Evolutionary conservation across 2,329 filamentous ascomycete genomes (phyloP), one percentile per base, ranked within the genome.

Genomic region (Paecilomyces sp.): DNA sequence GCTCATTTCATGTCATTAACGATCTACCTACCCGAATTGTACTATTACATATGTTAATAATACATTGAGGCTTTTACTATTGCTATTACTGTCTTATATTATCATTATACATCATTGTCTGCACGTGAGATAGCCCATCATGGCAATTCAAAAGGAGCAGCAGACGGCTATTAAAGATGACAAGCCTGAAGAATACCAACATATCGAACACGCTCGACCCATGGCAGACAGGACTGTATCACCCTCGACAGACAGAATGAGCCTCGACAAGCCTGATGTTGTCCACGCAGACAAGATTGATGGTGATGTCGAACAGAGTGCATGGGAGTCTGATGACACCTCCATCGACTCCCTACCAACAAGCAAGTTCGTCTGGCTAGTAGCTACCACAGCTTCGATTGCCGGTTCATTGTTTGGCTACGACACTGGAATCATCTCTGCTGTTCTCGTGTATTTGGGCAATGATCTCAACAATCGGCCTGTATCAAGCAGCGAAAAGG

Each of bases 401-500:
- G 41, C 41, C 3, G 41, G 41, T 1, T 47, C 41, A 3, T 18
- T 47, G 5, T 47, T 47, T 47, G 41, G 41, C 8, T 47, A 47
- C 18, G 41, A 47, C 5, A 47, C 41, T 6, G 41, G 41, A 2
- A 18, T 47, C 15, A 47, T 47, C 5, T 47, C 41, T 47, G 41
- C 41, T 8, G 41, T 47, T 15, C 41, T 47, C 15, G 41, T 47
- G 7, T 47, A 47, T 18, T n/a, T 47, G n/a, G 41, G 41, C 73
- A 2, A 69, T 70, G 72, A 76, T 56, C 75, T 83, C 8, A 74
- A 75, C 30, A 70, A 75, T 33, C 70, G 69, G 7, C 64, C 65
- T 1, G 67, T 80, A 3, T 71, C 63, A 28, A 73, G 76, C 3
- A 74, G 71, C 3, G 79, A 83, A 61, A 77, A 80, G 62, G 80